Percentiles rank a stretch among this genome's conserved stretches.
These are phyloP conservation scores for Sequoia sempervirens DNA, from an alignment of 75 land plant species.

Conservation along the genomic window DNA sequence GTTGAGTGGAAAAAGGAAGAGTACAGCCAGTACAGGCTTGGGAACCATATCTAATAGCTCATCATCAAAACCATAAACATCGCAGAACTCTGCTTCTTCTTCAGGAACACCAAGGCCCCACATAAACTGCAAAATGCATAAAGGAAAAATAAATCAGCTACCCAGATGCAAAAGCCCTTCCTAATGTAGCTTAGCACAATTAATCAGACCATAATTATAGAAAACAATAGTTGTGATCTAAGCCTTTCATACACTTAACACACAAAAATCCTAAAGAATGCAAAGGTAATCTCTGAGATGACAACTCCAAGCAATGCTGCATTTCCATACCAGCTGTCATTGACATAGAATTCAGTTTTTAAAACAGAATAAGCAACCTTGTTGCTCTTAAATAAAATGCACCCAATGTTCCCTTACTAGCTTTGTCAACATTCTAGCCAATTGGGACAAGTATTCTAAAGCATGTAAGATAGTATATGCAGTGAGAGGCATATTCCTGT, in stretches of 20 bases:
- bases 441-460: background rate
- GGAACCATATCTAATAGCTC: slow-evolving; percentile 96
- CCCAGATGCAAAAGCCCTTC: background rate
- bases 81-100: slow-evolving; percentile 70
- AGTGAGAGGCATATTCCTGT: background rate
- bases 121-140: slow-evolving; percentile 50
- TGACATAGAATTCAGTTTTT: background rate
- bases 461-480: background rate
- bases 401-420: background rate
- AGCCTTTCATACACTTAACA: background rate
- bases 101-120: slow-evolving; percentile 86
- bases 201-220: background rate
- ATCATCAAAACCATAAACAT: slow-evolving; percentile 96
- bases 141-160: background rate
- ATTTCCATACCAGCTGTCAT: background rate
- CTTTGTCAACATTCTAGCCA: background rate
- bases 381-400: background rate
- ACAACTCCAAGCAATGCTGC: background rate
- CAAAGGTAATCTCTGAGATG: background rate
- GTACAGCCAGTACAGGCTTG: slow-evolving; percentile 88
- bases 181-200: background rate
- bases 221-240: background rate
- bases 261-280: background rate
- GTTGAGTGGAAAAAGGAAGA: slow-evolving; percentile 80
- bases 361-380: background rate